phyloP scores from a whole-genome alignment of 2,329 filamentous ascomycete genomes.

The Leptographium lundbergii region DNA sequence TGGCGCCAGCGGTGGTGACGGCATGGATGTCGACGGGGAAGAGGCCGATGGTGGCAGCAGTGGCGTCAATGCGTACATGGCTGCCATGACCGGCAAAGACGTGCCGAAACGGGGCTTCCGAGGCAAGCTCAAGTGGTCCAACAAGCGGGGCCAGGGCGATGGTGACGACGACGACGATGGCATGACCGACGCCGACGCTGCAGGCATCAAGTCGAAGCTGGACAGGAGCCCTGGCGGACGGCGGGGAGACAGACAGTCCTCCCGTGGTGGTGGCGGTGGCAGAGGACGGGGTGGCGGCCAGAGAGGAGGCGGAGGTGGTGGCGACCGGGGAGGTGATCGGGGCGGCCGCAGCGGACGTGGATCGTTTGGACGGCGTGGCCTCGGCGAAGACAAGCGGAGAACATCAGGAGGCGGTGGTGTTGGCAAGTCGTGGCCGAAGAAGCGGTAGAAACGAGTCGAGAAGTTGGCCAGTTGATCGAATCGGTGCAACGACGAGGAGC shows the following conservation, averaged over 20 bases:
- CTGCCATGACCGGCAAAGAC: conserved; percentile 55
- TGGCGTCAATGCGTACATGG: conserved; percentile 57
- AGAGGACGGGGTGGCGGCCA: conserved; percentile 18
- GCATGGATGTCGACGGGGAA: conserved; percentile 44
- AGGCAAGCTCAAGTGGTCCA: conserved; percentile 60
- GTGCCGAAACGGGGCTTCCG: conserved; percentile 50
- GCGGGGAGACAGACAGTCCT: conserved; percentile 16
- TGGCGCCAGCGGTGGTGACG: conserved; percentile 36
- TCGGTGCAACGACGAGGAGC: too few species aligned
- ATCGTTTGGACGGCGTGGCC: conserved; percentile 17
- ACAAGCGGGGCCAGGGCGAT: conserved; percentile 36
- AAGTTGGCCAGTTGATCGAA: too few species aligned
- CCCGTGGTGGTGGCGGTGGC: conserved; percentile 15
- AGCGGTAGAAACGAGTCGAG: conserved; percentile 1
- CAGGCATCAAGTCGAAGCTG: conserved; percentile 23
- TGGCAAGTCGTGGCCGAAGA: conserved; percentile 15
- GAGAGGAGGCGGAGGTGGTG: conserved; percentile 17
- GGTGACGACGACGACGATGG: conserved; percentile 28
- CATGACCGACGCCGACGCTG: conserved; percentile 39
- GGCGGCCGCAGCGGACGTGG: conserved; percentile 18
- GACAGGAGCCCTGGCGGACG: conserved; percentile 17
- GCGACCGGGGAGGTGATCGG: conserved; percentile 22
- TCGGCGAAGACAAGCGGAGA: conserved; percentile 20
- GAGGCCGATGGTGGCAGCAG: conserved; percentile 26
- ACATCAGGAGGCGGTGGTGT: conserved; percentile 14